Base-by-base conservation (phyloP, 2,329 filamentous ascomycete genomes). In the Cordyceps tenuipes region DNA sequence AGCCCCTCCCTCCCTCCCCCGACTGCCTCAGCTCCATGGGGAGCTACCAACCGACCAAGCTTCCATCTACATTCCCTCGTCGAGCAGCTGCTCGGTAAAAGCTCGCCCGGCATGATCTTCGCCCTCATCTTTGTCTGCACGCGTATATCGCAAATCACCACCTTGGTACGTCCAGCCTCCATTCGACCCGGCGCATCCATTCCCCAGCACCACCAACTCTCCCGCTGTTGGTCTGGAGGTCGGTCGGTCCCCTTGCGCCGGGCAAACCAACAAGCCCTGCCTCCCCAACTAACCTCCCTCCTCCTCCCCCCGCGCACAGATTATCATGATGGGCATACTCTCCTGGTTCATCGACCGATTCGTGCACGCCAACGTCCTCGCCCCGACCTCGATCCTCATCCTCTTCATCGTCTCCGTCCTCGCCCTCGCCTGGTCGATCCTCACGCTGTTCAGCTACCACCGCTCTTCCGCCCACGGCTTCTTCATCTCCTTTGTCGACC, bases 391-490 rank as follows among this genome's bases (percentile, higher is more conserved):
- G 69, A 80, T 87, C 70, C 81, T 88, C 62, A 76, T 87, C 65
- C 77, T 87, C 65, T 88, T 88, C 79, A 86, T 88, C 75, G 82
- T 86, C 62, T 82, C 81, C 26, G 81, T 85, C 19, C 78, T 88
- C 58, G 85, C 77, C 39, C 77, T 82, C 58, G 82, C 82, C 62
- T 88, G 85, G 85, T 75, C 82, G 63, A 72, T 87, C 73, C 80
- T 80, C 69, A 88, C 85, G 8, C 77, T 88, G 63, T 85, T 88
- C 78, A 79, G 75, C 70, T 88, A 87, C 77, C 82, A 85, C 76
- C 83, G 84, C 61, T 82, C 81, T 34, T 79, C 76, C 51, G 71
- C 76, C 66, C 85, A 87, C 73, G 79, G 83, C n/a, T 74, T 75
- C 63, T 86, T 86, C 72, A 81, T 88, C 62, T 75, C 78, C 58